A percentile compares a stretch with the other conserved stretches of the same genome.
These are phyloP conservation scores for Diaporthe capsici DNA, from an alignment of 2,329 filamentous ascomycete genomes.

Conservation along the genomic window DNA sequence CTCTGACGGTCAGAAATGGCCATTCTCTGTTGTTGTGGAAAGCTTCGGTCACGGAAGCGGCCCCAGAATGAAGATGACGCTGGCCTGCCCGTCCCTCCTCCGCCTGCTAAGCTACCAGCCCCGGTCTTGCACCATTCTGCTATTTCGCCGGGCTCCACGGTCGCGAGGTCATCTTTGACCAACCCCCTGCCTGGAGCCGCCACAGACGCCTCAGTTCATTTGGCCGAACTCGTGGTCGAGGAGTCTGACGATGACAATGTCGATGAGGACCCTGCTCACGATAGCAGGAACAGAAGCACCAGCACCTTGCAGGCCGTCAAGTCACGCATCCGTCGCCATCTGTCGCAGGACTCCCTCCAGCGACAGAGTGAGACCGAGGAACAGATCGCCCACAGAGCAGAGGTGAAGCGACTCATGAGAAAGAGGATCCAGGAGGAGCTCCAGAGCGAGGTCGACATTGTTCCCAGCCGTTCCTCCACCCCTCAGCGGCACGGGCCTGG, in stretches of 20 bases:
- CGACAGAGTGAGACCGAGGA: conserved; percentile 64
- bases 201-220: conserved; percentile 43
- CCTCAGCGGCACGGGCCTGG: conserved; percentile 48
- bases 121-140: conserved; percentile 42
- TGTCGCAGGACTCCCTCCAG: conserved; percentile 60
- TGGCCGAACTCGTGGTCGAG: conserved; percentile 52
- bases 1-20: conserved; percentile 46
- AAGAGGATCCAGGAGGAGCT: conserved; percentile 72
- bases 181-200: conserved; percentile 42
- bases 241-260: conserved; percentile 60
- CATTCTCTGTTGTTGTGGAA: conserved; percentile 53
- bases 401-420: conserved; percentile 68
- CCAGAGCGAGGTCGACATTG: conserved; percentile 59
- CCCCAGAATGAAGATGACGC: conserved; percentile 17
- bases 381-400: conserved; percentile 68
- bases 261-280: conserved; percentile 51
- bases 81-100: conserved; percentile 41
- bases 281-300: conserved; percentile 51
- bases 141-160: conserved; percentile 37
- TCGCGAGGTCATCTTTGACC: conserved; percentile 43
- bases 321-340: conserved; percentile 59
- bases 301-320: conserved; percentile 62
- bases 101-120: conserved; percentile 42
- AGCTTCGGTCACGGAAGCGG: conserved; percentile 41
- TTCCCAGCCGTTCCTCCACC: conserved; percentile 48